Conservation (phyloP, 345 rosid genomes). For the Reutealis trisperma region DNA sequence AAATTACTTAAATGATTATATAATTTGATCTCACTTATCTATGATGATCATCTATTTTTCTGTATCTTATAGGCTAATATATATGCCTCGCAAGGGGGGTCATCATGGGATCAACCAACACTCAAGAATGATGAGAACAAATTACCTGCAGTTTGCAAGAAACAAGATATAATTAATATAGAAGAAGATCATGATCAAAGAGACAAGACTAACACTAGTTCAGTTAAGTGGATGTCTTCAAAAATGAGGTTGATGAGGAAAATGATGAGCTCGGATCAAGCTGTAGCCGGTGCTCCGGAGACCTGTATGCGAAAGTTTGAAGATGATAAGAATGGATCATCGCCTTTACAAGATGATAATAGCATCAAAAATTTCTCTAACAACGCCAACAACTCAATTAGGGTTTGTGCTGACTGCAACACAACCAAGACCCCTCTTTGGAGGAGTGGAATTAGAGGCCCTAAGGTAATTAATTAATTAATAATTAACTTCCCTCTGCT, state of each 20-base stretch:
- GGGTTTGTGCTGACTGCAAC: constrained; percentile 91
- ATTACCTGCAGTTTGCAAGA: constrained; percentile 34
- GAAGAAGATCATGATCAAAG: constrained; percentile 19
- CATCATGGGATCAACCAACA: constrained; percentile 29
- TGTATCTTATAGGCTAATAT: constrained; percentile 26
- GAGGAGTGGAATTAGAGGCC: constrained; percentile 95
- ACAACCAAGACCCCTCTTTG: constrained; percentile 96
- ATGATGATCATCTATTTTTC: constrained; percentile 11
- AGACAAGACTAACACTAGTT: constrained; percentile 17
- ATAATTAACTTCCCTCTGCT: neutral
- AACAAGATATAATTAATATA: constrained; percentile 21
- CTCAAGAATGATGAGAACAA: constrained; percentile 14
- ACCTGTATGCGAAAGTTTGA: constrained; percentile 27
- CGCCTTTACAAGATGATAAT: constrained; percentile 31
- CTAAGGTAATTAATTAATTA: constrained; percentile 56
- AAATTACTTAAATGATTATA: neutral
- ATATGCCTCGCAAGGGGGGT: constrained; percentile 24
- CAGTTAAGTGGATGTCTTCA: constrained; percentile 80
- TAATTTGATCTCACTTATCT: neutral
- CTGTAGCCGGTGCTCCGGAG: neutral
- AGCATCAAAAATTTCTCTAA: constrained; percentile 24
- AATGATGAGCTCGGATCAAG: constrained; percentile 48
- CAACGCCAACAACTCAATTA: constrained; percentile 37
- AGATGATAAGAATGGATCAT: constrained; percentile 34
- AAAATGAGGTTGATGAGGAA: constrained; percentile 85